Conservation (phyloP, 2,329 filamentous ascomycete genomes). For the Aspergillus sp. region DNA sequence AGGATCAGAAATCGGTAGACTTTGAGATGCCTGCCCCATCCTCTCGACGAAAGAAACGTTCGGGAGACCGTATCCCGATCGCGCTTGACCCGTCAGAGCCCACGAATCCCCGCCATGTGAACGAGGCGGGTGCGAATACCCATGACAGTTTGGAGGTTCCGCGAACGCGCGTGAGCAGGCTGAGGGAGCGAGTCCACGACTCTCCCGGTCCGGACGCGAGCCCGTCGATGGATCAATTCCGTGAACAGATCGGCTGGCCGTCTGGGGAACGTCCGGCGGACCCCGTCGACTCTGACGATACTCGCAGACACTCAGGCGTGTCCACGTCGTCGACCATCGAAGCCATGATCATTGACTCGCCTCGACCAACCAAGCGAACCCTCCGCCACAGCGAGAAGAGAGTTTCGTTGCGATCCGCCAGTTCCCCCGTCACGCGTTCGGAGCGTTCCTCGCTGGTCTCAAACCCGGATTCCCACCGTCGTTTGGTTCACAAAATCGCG, state of each 20-base stretch:
- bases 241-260: slow-evolving; percentile 53
- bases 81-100: slow-evolving; percentile 1
- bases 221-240: slow-evolving; percentile 49
- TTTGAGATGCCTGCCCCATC: not conserved
- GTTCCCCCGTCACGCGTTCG: slow-evolving; percentile 45
- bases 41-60: slow-evolving; percentile 4
- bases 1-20: not conserved
- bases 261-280: slow-evolving; percentile 30
- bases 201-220: slow-evolving; percentile 25
- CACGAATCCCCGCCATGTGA: not conserved
- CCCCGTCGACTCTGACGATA: slow-evolving; percentile 28
- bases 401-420: slow-evolving; percentile 50
- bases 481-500: slow-evolving; percentile 51
- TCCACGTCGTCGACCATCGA: slow-evolving; percentile 57
- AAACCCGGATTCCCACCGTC: slow-evolving; percentile 46
- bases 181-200: slow-evolving; percentile 35
- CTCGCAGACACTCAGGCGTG: slow-evolving; percentile 48
- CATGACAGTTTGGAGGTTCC: slow-evolving; percentile 20
- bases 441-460: slow-evolving; percentile 47
- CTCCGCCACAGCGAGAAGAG: slow-evolving; percentile 57
- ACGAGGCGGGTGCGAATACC: slow-evolving; percentile 7
- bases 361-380: slow-evolving; percentile 45
- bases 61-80: slow-evolving; percentile 3
- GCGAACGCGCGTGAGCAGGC: slow-evolving; percentile 28
- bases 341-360: slow-evolving; percentile 54